Evolutionary conservation across 129 eudicot genomes (phyloP), one percentile per base, ranked within the genome.

Genomic region (Sambucus nigra): DNA sequence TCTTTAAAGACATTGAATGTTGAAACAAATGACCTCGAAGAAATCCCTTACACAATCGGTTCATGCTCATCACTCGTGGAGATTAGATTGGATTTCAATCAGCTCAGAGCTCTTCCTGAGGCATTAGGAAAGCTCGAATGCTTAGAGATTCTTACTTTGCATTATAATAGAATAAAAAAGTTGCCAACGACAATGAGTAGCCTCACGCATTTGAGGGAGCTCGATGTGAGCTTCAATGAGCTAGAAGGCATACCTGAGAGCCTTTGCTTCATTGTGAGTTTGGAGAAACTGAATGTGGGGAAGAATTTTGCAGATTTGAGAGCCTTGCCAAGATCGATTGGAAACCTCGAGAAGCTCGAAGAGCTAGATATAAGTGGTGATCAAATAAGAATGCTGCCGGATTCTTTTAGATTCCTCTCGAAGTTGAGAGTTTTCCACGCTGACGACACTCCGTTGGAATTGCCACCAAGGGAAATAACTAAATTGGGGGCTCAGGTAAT

Each of bases 401-500:
- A 85, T 29, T 89, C 98, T 24, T 89, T 89, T 44, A 76, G 83
- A 61, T 61, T 71, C 51, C 51, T 89, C 49, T 65, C 82, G 0
- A 81, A 74, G 51, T 61, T 89, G 65, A 74, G 68, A 57, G 69
- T 69, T 32, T 76, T 89, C 17, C 85, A 66, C 9, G 81, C 86
- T 0, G 82, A 89, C 19, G 94, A 82, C 57, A 85, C 93, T 47
- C 98, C 95, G 39, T 61, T 85, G 17, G 95, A 81, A 60, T 70
- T 81, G 35, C 98, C 98, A 46, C 97, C 97, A 17, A 73, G 28
- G 55, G 69, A 89, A 59, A 62, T 84, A 18, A 63, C 65, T 5
- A 59, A 75, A 59, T 23, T 71, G 17, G 98, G 95, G 50, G 95
- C 97, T 69, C 93, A 89, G 95, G 97, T 89, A 72, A 51, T 12